Evolutionary conservation across 1,139 yeast species (phyloP).

Genomic region (Groenewaldozyma auringiensis): DNA sequence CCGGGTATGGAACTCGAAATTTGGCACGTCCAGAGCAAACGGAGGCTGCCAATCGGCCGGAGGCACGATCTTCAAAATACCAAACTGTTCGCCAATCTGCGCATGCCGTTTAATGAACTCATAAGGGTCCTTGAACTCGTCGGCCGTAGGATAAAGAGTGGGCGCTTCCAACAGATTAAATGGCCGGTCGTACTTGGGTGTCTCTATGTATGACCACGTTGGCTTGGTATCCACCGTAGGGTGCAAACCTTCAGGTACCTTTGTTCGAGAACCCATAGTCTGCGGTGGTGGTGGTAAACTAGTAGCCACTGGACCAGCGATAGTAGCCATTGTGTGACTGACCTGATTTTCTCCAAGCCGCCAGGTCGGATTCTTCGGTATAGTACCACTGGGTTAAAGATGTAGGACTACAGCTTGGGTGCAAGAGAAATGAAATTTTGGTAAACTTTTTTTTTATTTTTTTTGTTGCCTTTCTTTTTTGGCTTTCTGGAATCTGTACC

Average conservation of each 20-base stretch:
- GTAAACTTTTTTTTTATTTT: too few species aligned
- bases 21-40: constrained; percentile 43
- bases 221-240: constrained; percentile 19
- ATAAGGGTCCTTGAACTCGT: constrained; percentile 43
- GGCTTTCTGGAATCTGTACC: too few species aligned
- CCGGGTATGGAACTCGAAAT: constrained; percentile 45
- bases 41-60: constrained; percentile 38
- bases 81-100: constrained; percentile 45
- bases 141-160: constrained; percentile 39
- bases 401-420: too few species aligned
- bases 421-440: too few species aligned
- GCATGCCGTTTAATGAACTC: constrained; percentile 40
- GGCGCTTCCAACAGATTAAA: constrained; percentile 39
- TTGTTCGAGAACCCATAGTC: too few species aligned
- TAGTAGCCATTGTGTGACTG: too few species aligned
- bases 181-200: constrained; percentile 19
- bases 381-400: too few species aligned
- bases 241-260: background rate
- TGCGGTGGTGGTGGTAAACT: too few species aligned
- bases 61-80: constrained; percentile 68
- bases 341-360: too few species aligned
- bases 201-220: constrained; percentile 12
- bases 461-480: too few species aligned
- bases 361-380: too few species aligned
- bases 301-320: too few species aligned